phyloP scores from a whole-genome alignment of 768 basidiomycete genomes.

The Saitozyma podzolica region DNA sequence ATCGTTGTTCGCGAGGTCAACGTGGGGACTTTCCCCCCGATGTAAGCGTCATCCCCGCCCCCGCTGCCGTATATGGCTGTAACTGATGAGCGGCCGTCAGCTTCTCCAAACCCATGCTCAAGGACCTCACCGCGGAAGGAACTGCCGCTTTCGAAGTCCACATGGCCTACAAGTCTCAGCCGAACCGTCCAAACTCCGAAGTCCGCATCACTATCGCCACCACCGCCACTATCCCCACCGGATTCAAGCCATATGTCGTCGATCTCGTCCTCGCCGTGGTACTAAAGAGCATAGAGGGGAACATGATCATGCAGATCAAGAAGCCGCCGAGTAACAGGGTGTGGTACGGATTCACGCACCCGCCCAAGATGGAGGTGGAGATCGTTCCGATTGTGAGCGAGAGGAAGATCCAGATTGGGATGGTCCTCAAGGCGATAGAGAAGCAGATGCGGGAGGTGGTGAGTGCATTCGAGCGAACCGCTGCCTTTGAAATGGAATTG shows the following conservation, averaged over 20 bases:
- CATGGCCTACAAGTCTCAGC: conserved; percentile 54
- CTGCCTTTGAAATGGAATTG: background rate
- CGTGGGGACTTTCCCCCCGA: conserved; percentile 75
- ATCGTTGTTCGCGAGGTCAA: conserved; percentile 84
- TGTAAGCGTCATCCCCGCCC: conserved; percentile 24
- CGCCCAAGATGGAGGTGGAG: conserved; percentile 80
- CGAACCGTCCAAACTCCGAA: conserved; percentile 71
- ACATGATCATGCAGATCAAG: conserved; percentile 78
- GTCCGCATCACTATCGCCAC: conserved; percentile 86
- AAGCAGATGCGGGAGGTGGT: conserved; percentile 83
- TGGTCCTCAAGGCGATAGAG: conserved; percentile 89
- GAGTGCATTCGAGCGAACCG: conserved; percentile 40
- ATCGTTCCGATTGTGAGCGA: conserved; percentile 94
- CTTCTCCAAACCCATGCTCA: conserved; percentile 95
- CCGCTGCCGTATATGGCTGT: too few species aligned
- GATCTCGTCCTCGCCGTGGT: conserved; percentile 86
- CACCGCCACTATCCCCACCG: conserved; percentile 77
- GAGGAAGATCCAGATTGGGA: conserved; percentile 87
- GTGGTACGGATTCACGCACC: conserved; percentile 87
- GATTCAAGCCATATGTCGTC: conserved; percentile 85
- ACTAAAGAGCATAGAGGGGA: conserved; percentile 85
- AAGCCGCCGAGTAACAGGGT: conserved; percentile 91
- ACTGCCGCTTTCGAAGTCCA: conserved; percentile 87
- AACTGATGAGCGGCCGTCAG: conserved; percentile 49
- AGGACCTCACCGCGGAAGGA: conserved; percentile 91